Conservation (phyloP, 192 early-diverging fungal genomes). For the Coemansia sp. region DNA sequence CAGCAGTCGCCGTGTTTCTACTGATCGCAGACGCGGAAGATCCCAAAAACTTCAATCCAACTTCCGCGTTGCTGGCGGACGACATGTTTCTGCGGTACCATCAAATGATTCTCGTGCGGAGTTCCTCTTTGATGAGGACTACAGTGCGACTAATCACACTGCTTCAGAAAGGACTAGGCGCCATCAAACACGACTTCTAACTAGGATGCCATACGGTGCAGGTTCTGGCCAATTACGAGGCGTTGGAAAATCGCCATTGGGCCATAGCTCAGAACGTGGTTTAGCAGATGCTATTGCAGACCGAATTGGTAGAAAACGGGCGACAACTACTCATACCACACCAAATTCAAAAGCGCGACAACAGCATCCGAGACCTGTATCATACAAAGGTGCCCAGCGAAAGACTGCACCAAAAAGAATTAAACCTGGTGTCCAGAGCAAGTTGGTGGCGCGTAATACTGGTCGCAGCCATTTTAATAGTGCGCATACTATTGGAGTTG, state of each 20-base stretch:
- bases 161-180: background rate
- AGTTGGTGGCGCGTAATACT: background rate
- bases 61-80: background rate
- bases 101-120: slow-evolving; percentile 4
- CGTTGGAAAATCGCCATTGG: background rate
- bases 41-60: background rate
- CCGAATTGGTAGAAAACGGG: background rate
- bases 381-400: slow-evolving; percentile 8
- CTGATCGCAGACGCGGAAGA: background rate
- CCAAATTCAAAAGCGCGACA: background rate
- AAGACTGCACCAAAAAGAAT: slow-evolving; percentile 21
- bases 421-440: background rate
- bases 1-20: background rate
- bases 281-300: slow-evolving; percentile 22
- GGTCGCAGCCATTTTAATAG: too few relatives aligned
- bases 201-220: background rate
- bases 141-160: background rate
- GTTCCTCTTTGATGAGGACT: slow-evolving; percentile 48
- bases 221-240: background rate
- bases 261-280: background rate
- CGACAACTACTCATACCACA: background rate
- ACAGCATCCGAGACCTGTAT: background rate
- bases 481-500: background rate
- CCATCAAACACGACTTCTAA: slow-evolving; percentile 32
- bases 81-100: background rate